A percentile compares a stretch with the other conserved stretches of the same genome.
Evolutionary conservation across 2,329 filamentous ascomycete species (phyloP).

Genomic region (Cladosporium oxysporum): DNA sequence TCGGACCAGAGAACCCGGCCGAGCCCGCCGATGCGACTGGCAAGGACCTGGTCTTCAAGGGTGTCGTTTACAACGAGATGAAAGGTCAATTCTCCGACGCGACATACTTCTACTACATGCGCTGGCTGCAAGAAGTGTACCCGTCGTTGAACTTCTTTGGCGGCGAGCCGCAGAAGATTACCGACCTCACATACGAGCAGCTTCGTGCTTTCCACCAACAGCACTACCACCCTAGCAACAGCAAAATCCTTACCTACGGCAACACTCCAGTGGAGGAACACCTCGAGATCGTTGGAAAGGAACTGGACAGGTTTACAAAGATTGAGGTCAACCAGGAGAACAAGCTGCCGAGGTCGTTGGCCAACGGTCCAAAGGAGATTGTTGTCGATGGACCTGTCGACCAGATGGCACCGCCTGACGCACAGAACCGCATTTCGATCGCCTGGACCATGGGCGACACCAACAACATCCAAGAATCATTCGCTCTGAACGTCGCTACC

Average conservation of each 20-base stretch:
- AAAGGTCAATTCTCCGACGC: slow-evolving; percentile 99
- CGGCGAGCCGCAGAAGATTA: slow-evolving; percentile 94
- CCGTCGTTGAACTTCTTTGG: slow-evolving; percentile 95
- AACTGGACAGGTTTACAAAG: slow-evolving; percentile 71
- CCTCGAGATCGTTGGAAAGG: slow-evolving; percentile 73
- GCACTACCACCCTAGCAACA: slow-evolving; percentile 97
- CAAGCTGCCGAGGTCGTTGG: slow-evolving; percentile 73
- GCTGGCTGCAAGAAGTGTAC: slow-evolving; percentile 92
- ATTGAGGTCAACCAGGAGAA: slow-evolving; percentile 71
- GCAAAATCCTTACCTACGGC: slow-evolving; percentile 93
- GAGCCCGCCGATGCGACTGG: slow-evolving; percentile 47
- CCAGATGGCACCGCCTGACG: slow-evolving; percentile 78
- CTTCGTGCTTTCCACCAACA: slow-evolving; percentile 83
- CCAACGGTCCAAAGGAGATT: slow-evolving; percentile 65
- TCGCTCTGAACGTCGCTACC: slow-evolving; percentile 79
- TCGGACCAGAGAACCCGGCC: slow-evolving; percentile 84
- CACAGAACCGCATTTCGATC: slow-evolving; percentile 90
- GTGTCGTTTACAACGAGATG: slow-evolving; percentile 99
- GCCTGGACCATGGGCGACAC: slow-evolving; percentile 90
- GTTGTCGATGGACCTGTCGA: slow-evolving; percentile 80
- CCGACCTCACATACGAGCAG: slow-evolving; percentile 88
- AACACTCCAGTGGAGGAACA: slow-evolving; percentile 85
- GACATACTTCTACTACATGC: slow-evolving; percentile 92
- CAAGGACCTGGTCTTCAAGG: slow-evolving; percentile 82
- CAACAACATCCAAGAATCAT: slow-evolving; percentile 80